Evolutionary conservation across 208 protist species (phyloP).

Genomic region (Novymonas esmeraldas): DNA sequence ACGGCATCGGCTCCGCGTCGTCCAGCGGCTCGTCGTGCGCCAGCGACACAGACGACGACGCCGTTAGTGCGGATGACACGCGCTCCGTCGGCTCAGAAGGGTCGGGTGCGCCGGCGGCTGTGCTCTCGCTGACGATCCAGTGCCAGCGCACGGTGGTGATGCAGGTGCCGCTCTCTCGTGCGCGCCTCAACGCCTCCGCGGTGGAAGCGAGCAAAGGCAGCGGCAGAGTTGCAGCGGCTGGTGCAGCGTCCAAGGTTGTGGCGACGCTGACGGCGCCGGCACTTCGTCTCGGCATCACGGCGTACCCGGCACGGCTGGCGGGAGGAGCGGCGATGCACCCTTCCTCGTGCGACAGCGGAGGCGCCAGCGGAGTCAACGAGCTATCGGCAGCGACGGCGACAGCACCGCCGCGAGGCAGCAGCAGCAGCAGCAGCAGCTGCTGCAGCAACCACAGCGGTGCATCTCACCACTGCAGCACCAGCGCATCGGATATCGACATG

Average conservation of each 20-base stretch:
- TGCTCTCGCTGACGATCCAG: conserved; percentile 20
- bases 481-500: conserved; percentile 35
- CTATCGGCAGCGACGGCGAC: no score
- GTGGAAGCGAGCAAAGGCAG: neutral
- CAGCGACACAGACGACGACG: no score
- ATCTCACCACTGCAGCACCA: conserved; percentile 24
- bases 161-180: conserved; percentile 1
- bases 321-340: neutral
- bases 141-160: conserved; percentile 8
- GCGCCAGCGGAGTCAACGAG: neutral
- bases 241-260: conserved; percentile 4
- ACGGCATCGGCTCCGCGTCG: no score
- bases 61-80: no score
- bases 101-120: conserved; percentile 3
- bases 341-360: no score
- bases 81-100: no score
- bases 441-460: no score
- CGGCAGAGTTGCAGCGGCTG: neutral
- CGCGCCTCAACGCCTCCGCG: neutral
- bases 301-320: conserved; percentile 7
- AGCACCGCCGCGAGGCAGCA: conserved; percentile 4
- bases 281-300: conserved; percentile 12
- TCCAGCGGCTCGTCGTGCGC: neutral
- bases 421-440: conserved; percentile 7
- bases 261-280: conserved; percentile 18